Evolutionary conservation across 352 stramenopile species (phyloP).

Genomic region (Pilasporangium apinafurcum): DNA sequence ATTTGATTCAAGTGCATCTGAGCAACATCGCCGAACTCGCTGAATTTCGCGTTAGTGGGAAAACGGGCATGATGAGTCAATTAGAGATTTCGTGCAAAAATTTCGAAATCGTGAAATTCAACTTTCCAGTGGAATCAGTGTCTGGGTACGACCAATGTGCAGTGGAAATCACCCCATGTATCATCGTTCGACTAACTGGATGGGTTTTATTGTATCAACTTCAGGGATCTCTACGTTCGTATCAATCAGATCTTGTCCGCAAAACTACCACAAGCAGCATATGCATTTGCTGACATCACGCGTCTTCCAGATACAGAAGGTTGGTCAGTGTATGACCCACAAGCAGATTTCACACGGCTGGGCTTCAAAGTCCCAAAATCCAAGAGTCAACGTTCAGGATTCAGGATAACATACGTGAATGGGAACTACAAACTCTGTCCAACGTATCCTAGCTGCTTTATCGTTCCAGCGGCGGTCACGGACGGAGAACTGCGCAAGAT

Average conservation of each 20-base stretch:
- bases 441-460: constrained; percentile 78
- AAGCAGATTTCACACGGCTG: constrained; percentile 53
- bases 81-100: constrained; percentile 85
- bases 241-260: constrained; percentile 49
- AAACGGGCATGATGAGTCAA: constrained; percentile 43
- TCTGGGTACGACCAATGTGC: constrained; percentile 25
- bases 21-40: constrained; percentile 75
- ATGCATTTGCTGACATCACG: constrained; percentile 24
- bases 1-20: constrained; percentile 60
- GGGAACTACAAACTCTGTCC: constrained; percentile 73
- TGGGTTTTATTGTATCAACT: background rate
- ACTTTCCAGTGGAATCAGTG: constrained; percentile 55
- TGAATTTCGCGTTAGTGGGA: constrained; percentile 37
- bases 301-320: constrained; percentile 34
- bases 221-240: constrained; percentile 56
- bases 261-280: constrained; percentile 50
- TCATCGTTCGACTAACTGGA: background rate
- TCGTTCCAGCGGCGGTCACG: constrained; percentile 89
- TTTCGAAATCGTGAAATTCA: constrained; percentile 77
- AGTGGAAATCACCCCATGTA: no score
- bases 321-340: constrained; percentile 50
- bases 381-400: constrained; percentile 34
- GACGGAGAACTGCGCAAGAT: constrained; percentile 88
- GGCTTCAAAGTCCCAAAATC: constrained; percentile 39
- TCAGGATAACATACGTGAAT: constrained; percentile 64